These are phyloP conservation scores for Lachancea quebecensis DNA, from an alignment of 805 yeast species.

Conservation along the genomic window DNA sequence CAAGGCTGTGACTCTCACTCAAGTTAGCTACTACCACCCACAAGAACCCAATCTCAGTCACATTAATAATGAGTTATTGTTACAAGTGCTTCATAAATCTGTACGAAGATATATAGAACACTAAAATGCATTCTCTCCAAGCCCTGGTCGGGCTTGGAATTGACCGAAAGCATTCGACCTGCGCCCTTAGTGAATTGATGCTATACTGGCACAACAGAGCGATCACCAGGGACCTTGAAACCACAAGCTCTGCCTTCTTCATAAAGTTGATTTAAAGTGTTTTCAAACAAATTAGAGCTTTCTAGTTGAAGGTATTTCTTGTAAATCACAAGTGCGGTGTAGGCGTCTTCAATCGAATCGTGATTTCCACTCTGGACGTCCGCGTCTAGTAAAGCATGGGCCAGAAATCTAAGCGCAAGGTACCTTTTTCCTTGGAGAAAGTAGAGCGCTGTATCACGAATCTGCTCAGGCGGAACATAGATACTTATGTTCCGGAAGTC, in stretches of 20 bases:
- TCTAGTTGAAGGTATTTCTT: slow-evolving; percentile 60
- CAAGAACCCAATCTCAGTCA: too few relatives aligned
- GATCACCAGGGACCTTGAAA: slow-evolving; percentile 26
- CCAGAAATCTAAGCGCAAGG: slow-evolving; percentile 77
- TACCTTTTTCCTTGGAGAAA: slow-evolving; percentile 72
- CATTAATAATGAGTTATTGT: too few relatives aligned
- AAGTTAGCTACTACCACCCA: too few relatives aligned
- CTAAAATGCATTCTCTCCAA: too few relatives aligned
- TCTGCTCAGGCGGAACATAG: slow-evolving; percentile 77
- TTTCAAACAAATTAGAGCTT: slow-evolving; percentile 52
- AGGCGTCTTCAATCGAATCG: slow-evolving; percentile 95
- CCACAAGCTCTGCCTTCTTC: slow-evolving; percentile 47
- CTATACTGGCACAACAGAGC: not conserved
- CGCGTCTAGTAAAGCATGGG: slow-evolving; percentile 66
- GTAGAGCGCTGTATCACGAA: slow-evolving; percentile 82
- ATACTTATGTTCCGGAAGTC: slow-evolving; percentile 93
- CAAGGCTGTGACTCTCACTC: too few relatives aligned
- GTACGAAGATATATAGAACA: too few relatives aligned
- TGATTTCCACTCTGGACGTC: slow-evolving; percentile 90
- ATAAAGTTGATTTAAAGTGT: slow-evolving; percentile 58
- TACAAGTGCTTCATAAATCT: too few relatives aligned
- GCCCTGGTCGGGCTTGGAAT: too few relatives aligned
- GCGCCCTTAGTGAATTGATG: not conserved
- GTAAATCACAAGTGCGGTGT: slow-evolving; percentile 74
- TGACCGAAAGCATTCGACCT: too few relatives aligned